Evolutionary conservation across 192 early-diverging fungal genomes (phyloP).

Genomic region (Coemansia sp.): DNA sequence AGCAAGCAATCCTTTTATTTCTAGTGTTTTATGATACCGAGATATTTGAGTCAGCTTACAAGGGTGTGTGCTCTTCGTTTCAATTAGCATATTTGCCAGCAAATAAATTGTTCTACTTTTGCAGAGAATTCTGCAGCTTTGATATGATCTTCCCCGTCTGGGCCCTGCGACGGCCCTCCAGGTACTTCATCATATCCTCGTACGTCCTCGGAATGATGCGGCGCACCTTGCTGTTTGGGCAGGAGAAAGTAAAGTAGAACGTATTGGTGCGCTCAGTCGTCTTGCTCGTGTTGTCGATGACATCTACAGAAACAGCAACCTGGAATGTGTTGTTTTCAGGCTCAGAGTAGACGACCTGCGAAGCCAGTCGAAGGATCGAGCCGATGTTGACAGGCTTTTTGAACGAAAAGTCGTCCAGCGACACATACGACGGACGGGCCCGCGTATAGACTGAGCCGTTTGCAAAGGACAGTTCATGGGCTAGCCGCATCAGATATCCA

Average conservation of each 20-base stretch:
- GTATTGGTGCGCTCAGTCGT: slow-evolving; percentile 75
- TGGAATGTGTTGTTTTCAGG: slow-evolving; percentile 62
- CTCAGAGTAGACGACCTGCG: slow-evolving; percentile 77
- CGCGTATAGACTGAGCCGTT: slow-evolving; percentile 71
- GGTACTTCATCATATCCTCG: slow-evolving; percentile 76
- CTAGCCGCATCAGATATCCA: slow-evolving; percentile 79
- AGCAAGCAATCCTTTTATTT: too few species aligned
- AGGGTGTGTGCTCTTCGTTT: too few species aligned
- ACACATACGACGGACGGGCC: slow-evolving; percentile 58
- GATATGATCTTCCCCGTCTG: slow-evolving; percentile 52
- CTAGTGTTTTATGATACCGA: slow-evolving; percentile 9
- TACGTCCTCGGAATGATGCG: slow-evolving; percentile 79
- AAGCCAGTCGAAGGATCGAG: slow-evolving; percentile 66
- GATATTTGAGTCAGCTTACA: too few species aligned
- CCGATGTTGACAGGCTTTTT: slow-evolving; percentile 85
- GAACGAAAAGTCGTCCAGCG: slow-evolving; percentile 77
- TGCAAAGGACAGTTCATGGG: slow-evolving; percentile 81
- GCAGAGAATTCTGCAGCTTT: slow-evolving; percentile 47
- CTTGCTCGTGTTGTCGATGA: slow-evolving; percentile 65
- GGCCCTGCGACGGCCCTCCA: slow-evolving; percentile 71
- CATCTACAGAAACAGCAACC: slow-evolving; percentile 70
- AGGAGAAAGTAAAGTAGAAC: slow-evolving; percentile 84
- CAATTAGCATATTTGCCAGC: too few species aligned
- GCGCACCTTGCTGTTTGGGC: slow-evolving; percentile 41
- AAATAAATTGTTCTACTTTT: slow-evolving; percentile 7